Evolutionary conservation across 345 rosid genomes (phyloP), one percentile per base, ranked within the genome.

Genomic region (Dipteronia sinensis): DNA sequence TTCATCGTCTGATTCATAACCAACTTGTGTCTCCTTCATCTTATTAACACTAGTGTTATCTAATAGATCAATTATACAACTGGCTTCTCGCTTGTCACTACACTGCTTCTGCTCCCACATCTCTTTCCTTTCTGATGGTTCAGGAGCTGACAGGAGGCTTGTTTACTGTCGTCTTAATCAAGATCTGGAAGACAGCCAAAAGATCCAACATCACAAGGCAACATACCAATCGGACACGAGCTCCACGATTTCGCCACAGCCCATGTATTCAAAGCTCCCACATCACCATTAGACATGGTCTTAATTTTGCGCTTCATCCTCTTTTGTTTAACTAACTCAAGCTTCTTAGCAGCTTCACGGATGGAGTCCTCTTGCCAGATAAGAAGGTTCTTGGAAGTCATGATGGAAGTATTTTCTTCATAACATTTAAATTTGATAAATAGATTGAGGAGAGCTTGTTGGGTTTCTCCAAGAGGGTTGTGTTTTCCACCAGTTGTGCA

Each of bases 211-310:
- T 81, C 85, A 34, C 76, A 79, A 25, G 98, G 97, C 89, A 94
- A 68, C 89, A 83, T 91, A 53, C 99, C 97, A 64, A 92, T 89
- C 3, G 98, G 97, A 79, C 98, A 95, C 10, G 96, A 87, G 74
- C 84, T 93, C 97, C 98, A 94, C 0, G 91, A 85, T 76, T 90
- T 86, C 17, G 84, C 90, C 71, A 87, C 85, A 38, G 69, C 81
- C 98, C 97, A 93, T 79, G 85, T 81, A 59, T 78, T 76, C 59
- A 78, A 70, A 76, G 59, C 82, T 64, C 66, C 83, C 46, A 11
- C 62, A 38, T 82, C 62, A 76, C 76, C 75, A 11, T 74, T 87
- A 75, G 49, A 68, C 27, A 59, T 19, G 40, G 82, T 68, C 31
- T 72, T 78, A 65, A 34, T 73, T 73, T 69, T 86, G 71, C 82